A percentile compares a stretch with the other conserved stretches of the same genome.
phyloP scores from a whole-genome alignment of 768 basidiomycete genomes.

The Lactarius trivialis region DNA sequence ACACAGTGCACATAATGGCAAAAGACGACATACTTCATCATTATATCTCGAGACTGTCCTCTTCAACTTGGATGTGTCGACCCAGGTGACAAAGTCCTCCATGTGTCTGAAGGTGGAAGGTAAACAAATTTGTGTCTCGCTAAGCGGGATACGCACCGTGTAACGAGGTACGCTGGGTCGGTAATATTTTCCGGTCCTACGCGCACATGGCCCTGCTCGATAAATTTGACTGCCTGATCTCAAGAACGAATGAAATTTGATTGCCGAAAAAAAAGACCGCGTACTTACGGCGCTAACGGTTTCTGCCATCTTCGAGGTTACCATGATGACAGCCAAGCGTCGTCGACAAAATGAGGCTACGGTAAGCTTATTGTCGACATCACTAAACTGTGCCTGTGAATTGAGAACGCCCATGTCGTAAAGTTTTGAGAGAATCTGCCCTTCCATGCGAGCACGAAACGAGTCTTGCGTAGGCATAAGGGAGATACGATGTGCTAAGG shows the following conservation, averaged over 20 bases:
- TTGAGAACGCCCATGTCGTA: slow-evolving; percentile 96
- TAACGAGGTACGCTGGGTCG: slow-evolving; percentile 94
- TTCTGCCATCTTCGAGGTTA: slow-evolving; percentile 90
- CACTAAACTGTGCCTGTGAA: slow-evolving; percentile 80
- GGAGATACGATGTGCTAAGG: slow-evolving; percentile 80
- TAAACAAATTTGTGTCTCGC: slow-evolving; percentile 9
- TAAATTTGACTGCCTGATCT: slow-evolving; percentile 87
- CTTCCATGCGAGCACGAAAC: slow-evolving; percentile 78
- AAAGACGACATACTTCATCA: slow-evolving; percentile 61
- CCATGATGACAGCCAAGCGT: slow-evolving; percentile 87
- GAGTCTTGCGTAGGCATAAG: slow-evolving; percentile 86
- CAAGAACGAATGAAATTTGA: not conserved
- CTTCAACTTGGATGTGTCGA: slow-evolving; percentile 95
- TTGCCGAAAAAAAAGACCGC: slow-evolving; percentile 8
- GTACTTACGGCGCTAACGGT: slow-evolving; percentile 75
- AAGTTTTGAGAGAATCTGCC: slow-evolving; percentile 82
- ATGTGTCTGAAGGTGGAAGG: slow-evolving; percentile 55
- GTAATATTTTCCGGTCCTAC: slow-evolving; percentile 95
- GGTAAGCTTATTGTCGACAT: slow-evolving; percentile 90
- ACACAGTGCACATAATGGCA: not conserved
- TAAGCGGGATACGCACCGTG: slow-evolving; percentile 44
- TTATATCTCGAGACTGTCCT: slow-evolving; percentile 94
- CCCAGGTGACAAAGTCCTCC: slow-evolving; percentile 99
- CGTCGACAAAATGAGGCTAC: slow-evolving; percentile 92
- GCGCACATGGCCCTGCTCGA: slow-evolving; percentile 97